phyloP scores from a whole-genome alignment of 2,329 filamentous ascomycete genomes.

The Cucurbitaria berberidis region DNA sequence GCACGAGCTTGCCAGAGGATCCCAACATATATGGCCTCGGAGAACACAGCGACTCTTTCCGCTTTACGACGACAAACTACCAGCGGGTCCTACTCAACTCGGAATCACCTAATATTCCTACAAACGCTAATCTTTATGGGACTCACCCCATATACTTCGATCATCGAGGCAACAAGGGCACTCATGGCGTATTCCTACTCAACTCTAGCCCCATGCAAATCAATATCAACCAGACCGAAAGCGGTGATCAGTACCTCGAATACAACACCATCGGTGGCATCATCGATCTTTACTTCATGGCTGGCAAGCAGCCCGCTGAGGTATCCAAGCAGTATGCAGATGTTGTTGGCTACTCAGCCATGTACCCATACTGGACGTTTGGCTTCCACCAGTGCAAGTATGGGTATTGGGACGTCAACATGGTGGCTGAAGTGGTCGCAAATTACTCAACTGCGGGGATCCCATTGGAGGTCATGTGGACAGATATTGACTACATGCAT shows the following conservation, averaged over 20 bases:
- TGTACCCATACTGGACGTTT: constrained; percentile 61
- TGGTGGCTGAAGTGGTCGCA: constrained; percentile 69
- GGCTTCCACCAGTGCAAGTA: constrained; percentile 62
- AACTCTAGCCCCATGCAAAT: constrained; percentile 67
- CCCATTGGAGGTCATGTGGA: constrained; percentile 76
- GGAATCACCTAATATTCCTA: constrained; percentile 67
- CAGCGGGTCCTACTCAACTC: constrained; percentile 73
- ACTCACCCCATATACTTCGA: constrained; percentile 78
- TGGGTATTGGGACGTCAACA: constrained; percentile 64
- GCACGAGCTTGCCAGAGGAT: constrained; percentile 70
- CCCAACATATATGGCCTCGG: constrained; percentile 80
- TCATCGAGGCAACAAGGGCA: constrained; percentile 61
- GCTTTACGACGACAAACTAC: constrained; percentile 70
- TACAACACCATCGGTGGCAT: constrained; percentile 81
- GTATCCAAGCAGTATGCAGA: constrained; percentile 59
- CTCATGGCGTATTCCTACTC: constrained; percentile 47
- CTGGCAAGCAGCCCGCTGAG: constrained; percentile 54
- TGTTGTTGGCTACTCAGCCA: constrained; percentile 55
- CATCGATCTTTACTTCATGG: constrained; percentile 66
- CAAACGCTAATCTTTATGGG: constrained; percentile 72
- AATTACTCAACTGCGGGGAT: constrained; percentile 71
- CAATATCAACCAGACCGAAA: constrained; percentile 68
- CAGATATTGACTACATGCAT: constrained; percentile 74
- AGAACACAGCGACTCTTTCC: constrained; percentile 75
- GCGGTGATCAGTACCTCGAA: constrained; percentile 72